Conservation (phyloP, 805 yeast genomes). For the Suhomyces sp. region DNA sequence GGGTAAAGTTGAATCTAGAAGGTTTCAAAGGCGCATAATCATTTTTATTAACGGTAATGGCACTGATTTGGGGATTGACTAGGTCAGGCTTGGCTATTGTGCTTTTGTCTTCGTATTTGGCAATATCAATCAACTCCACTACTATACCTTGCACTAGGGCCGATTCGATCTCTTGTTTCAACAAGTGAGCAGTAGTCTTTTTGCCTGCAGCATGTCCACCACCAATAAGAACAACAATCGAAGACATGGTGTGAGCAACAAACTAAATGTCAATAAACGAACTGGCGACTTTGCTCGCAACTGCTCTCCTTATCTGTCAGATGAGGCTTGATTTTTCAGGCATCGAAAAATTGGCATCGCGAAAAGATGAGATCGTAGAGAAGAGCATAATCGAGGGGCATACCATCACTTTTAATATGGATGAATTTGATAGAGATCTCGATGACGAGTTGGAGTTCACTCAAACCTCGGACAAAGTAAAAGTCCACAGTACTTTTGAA, state of each 20-base stretch:
- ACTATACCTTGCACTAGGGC: conserved; percentile 11
- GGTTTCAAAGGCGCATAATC: conserved; percentile 32
- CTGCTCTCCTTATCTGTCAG: neutral
- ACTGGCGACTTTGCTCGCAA: too few species aligned
- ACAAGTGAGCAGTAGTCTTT: conserved; percentile 31
- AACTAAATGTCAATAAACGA: neutral
- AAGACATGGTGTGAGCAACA: neutral
- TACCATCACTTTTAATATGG: conserved; percentile 12
- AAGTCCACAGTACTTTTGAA: conserved; percentile 47
- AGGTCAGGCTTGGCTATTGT: neutral
- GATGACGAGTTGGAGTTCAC: conserved; percentile 62
- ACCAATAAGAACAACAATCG: conserved; percentile 47
- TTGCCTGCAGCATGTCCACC: conserved; percentile 67
- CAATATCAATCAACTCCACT: conserved; percentile 44
- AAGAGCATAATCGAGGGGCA: neutral
- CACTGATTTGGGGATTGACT: conserved; percentile 20
- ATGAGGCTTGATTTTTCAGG: neutral
- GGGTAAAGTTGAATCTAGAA: conserved; percentile 38
- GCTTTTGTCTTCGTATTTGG: conserved; percentile 26
- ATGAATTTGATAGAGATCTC: conserved; percentile 58
- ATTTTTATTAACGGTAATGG: conserved; percentile 27
- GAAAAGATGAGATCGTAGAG: neutral
- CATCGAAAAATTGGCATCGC: neutral
- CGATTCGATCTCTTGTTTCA: conserved; percentile 26
- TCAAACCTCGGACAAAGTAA: conserved; percentile 45